phyloP scores from a whole-genome alignment of 164 flowering plant genomes.

The Aristolochia fimbriata region DNA sequence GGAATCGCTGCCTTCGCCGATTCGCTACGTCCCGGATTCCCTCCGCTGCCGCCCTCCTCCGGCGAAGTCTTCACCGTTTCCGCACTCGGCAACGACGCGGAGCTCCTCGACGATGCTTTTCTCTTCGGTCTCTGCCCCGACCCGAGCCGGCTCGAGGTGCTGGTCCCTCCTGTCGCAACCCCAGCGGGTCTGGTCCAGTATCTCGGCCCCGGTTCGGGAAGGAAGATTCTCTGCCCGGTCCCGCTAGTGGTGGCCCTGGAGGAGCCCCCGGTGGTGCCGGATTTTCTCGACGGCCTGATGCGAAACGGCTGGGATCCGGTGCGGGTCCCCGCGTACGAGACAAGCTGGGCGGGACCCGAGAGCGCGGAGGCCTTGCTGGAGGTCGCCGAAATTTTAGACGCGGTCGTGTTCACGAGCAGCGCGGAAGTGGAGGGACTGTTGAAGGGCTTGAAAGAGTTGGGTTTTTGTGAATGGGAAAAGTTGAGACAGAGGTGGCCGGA shows the following conservation, averaged over 20 bases:
- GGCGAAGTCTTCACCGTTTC: slow-evolving; percentile 34
- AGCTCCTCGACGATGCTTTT: slow-evolving; percentile 30
- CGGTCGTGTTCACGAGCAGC: slow-evolving; percentile 59
- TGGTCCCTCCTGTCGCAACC: slow-evolving; percentile 43
- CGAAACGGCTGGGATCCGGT: slow-evolving; percentile 42
- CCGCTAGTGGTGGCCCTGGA: slow-evolving; percentile 46
- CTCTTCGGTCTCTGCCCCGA: slow-evolving; percentile 24
- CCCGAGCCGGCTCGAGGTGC: slow-evolving; percentile 20
- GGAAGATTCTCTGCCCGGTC: slow-evolving; percentile 52
- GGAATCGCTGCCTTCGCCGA: slow-evolving; percentile 41
- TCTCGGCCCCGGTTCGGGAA: slow-evolving; percentile 39
- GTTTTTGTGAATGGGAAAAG: slow-evolving; percentile 46
- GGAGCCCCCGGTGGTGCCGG: slow-evolving; percentile 67
- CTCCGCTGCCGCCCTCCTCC: slow-evolving; percentile 21
- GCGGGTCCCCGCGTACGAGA: slow-evolving; percentile 52
- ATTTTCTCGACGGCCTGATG: slow-evolving; percentile 34
- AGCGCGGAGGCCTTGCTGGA: slow-evolving; percentile 27
- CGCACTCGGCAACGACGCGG: slow-evolving; percentile 61
- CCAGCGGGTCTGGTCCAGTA: slow-evolving; percentile 42
- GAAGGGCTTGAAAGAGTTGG: slow-evolving; percentile 47
- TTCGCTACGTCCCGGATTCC: slow-evolving; percentile 10
- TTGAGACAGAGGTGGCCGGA: slow-evolving; percentile 38
- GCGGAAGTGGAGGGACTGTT: slow-evolving; percentile 68
- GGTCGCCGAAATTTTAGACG: slow-evolving; percentile 28
- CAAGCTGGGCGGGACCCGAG: slow-evolving; percentile 53